Conservation (phyloP, 805 yeast species). For the Wickerhamomyces chaumierensis region DNA sequence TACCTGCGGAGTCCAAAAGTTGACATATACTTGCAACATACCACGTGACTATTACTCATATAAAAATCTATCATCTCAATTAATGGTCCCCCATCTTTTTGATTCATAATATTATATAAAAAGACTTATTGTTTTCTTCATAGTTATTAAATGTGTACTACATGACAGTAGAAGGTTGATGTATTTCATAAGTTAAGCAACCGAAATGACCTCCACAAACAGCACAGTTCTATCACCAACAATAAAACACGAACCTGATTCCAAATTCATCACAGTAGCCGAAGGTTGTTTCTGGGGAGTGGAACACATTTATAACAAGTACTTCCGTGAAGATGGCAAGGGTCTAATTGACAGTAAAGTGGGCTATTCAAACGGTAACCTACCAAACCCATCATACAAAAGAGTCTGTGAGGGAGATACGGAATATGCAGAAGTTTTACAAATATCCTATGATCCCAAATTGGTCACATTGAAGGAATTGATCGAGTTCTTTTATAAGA, state of each 20-base stretch:
- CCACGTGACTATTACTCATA: too few relatives aligned
- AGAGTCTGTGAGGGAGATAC: slow-evolving; percentile 70
- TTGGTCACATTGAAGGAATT: slow-evolving; percentile 47
- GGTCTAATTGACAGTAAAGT: slow-evolving; percentile 71
- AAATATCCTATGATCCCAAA: slow-evolving; percentile 70
- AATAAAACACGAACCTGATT: not conserved
- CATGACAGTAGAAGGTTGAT: too few relatives aligned
- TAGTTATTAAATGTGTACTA: too few relatives aligned
- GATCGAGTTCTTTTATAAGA: slow-evolving; percentile 74
- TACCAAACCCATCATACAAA: slow-evolving; percentile 46
- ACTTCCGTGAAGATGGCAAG: slow-evolving; percentile 42
- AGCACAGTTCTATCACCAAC: not conserved
- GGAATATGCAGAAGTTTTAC: slow-evolving; percentile 68
- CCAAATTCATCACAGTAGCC: not conserved
- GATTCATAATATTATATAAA: too few relatives aligned
- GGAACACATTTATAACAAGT: slow-evolving; percentile 69
- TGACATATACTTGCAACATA: too few relatives aligned
- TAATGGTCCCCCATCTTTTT: too few relatives aligned
- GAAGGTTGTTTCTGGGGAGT: slow-evolving; percentile 76
- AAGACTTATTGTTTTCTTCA: too few relatives aligned
- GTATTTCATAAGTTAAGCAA: too few relatives aligned
- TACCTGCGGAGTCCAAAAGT: too few relatives aligned
- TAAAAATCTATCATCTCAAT: too few relatives aligned
- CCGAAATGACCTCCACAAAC: too few relatives aligned
- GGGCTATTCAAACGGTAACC: slow-evolving; percentile 80